phyloP scores from a whole-genome alignment of 2,329 filamentous ascomycete species.

The Aureobasidium sp. region DNA sequence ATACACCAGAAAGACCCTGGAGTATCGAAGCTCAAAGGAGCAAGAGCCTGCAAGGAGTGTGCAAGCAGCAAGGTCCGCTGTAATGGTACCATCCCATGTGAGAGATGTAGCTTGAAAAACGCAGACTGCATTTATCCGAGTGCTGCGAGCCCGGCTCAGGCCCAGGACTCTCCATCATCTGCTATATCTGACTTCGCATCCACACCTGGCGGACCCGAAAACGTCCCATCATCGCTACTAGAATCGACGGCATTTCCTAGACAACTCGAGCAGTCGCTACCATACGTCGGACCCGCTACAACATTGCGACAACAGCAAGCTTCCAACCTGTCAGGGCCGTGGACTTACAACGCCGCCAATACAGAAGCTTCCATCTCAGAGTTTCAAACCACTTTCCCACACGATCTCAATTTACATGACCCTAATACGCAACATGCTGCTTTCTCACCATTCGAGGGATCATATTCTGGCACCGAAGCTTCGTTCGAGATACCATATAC shows the following conservation, averaged over 20 bases:
- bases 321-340: not conserved
- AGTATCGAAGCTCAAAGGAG: constrained; percentile 21
- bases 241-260: not conserved
- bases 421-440: not conserved
- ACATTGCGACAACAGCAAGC: not conserved
- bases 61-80: constrained; percentile 27
- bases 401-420: not conserved
- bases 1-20: constrained; percentile 22
- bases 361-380: not conserved
- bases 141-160: not conserved
- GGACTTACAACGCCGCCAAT: not conserved
- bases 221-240: not conserved
- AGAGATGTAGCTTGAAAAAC: constrained; percentile 23
- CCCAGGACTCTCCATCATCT: not conserved
- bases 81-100: constrained; percentile 25
- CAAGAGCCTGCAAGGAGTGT: constrained; percentile 26
- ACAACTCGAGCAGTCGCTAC: not conserved
- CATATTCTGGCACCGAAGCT: not conserved
- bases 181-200: not conserved
- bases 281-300: not conserved
- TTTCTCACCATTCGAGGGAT: constrained; percentile 1
- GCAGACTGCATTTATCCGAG: constrained; percentile 24
- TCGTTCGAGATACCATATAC: not conserved
- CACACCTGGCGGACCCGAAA: not conserved
- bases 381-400: not conserved